Evolutionary conservation across 2,329 filamentous ascomycete genomes (phyloP).

Genomic region (Cladosporium austrohemisphaericum): DNA sequence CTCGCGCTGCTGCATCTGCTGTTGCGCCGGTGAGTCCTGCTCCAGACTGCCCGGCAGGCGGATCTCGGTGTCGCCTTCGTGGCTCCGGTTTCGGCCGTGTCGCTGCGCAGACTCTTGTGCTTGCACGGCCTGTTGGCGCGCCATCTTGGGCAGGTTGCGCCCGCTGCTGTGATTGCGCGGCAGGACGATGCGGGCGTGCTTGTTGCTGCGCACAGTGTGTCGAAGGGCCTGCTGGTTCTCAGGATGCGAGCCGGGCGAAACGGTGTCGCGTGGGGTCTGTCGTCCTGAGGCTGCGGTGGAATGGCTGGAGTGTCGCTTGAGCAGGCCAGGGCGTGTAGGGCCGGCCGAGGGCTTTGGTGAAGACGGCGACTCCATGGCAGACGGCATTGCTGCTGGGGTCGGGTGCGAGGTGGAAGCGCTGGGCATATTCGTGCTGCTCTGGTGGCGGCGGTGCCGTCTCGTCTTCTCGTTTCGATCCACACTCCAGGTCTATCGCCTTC

Average conservation of each 20-base stretch:
- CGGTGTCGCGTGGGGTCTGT: conserved; percentile 14
- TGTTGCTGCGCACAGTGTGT: conserved; percentile 21
- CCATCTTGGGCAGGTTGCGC: conserved; percentile 30
- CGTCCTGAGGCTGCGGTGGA: conserved; percentile 21
- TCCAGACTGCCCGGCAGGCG: conserved; percentile 33
- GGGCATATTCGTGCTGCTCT: background rate
- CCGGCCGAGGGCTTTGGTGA: conserved; percentile 15
- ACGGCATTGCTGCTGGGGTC: conserved; percentile 12
- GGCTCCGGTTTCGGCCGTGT: conserved; percentile 26
- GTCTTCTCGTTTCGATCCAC: background rate
- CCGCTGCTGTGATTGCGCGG: conserved; percentile 32
- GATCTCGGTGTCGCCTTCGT: conserved; percentile 35
- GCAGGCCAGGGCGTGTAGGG: conserved; percentile 24
- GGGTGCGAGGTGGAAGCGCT: conserved; percentile 5
- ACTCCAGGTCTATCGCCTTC: background rate
- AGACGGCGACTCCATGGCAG: conserved; percentile 4
- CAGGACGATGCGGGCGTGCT: conserved; percentile 31
- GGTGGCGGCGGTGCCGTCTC: background rate
- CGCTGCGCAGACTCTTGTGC: conserved; percentile 21
- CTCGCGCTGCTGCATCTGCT: background rate
- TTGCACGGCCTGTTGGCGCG: conserved; percentile 19
- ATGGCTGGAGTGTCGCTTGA: conserved; percentile 31
- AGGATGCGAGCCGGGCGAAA: conserved; percentile 26
- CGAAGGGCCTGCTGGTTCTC: conserved; percentile 23
- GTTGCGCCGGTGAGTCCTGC: conserved; percentile 18